These are phyloP conservation scores for Scutellaria galericulata DNA, from an alignment of 257 asterid species.

Conservation along the genomic window DNA sequence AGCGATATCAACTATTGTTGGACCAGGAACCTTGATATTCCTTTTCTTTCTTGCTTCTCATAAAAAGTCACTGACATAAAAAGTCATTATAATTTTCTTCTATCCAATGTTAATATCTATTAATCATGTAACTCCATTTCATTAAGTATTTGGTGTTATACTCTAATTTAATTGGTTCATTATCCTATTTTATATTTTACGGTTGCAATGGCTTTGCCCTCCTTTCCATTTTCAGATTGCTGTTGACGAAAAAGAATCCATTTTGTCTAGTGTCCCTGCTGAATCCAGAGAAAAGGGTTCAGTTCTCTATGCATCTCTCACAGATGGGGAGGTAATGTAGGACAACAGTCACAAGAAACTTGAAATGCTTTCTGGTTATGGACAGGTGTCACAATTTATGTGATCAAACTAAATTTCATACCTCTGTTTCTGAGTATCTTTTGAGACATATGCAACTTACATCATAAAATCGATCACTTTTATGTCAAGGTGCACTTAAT, in stretches of 20 bases:
- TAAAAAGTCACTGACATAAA: conserved; percentile 12
- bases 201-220: conserved; percentile 16
- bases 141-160: conserved; percentile 17
- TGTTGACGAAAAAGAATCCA: conserved; percentile 73
- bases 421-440: not conserved
- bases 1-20: not conserved
- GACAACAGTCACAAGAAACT: conserved; percentile 21
- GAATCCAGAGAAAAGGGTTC: conserved; percentile 78
- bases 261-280: conserved; percentile 77
- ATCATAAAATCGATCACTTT: not conserved
- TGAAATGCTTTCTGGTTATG: not conserved
- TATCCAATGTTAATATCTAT: conserved; percentile 2
- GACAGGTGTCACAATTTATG: not conserved
- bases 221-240: conserved; percentile 65
- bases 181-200: not conserved
- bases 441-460: not conserved
- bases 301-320: conserved; percentile 75
- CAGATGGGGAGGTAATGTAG: conserved; percentile 79
- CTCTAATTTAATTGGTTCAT: not conserved
- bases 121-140: conserved; percentile 3
- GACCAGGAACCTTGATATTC: not conserved
- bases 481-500: not conserved
- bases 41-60: conserved; percentile 11
- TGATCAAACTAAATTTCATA: not conserved
- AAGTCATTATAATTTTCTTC: not conserved